Base-by-base conservation (phyloP, 441 rosid species). In the Kokia cookei region DNA sequence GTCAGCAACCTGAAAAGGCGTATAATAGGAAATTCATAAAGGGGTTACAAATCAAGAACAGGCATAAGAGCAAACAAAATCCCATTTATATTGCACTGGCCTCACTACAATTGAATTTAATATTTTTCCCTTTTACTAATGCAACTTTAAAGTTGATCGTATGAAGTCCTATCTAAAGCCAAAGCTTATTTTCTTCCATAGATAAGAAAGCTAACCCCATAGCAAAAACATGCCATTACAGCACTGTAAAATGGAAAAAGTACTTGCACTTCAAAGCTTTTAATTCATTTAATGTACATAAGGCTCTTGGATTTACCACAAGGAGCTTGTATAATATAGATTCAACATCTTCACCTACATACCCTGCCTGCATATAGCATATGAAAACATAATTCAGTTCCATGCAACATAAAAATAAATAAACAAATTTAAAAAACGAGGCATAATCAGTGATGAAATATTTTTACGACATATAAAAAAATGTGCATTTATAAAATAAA, bases 311-410 rank as follows among this genome's bases (percentile, higher is more conserved):
- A 71, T 75, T 79, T 84, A 93, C 99, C 75, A 82, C 84, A 62
- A 95, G 93, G 51, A 95, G 98, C 86, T 95, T 95, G 91, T 93
- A 91, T 83, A 95, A 84, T 83, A 95, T 90, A 82, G 97, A 90
- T 82, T 95, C 99, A 76, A 95, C 99, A 82, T 93, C 98, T 84
- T 95, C 98, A 74, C 99, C 99, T 12, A 93, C 99, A 80, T 95
- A 95, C 76, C 99, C 98, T 79, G 99, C 99, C 99, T 95, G 97
- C 81, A 82, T 24, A 66, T 65, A 74, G 64, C 70, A 85, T 75
- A 50, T 17, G 24, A 29, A 40, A 40, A 32, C 74, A 64, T 1
- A 7, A 62, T 55, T 40, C 19, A 69, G 54, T 73, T 80, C 63
- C 54, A n/a, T 0, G 45, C 19, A 62, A 22, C 62, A 55, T 65